Percentiles rank a stretch among this genome's conserved stretches.
phyloP scores from a whole-genome alignment of 2,329 filamentous ascomycete genomes.

The Cryphonectria radicalis region DNA sequence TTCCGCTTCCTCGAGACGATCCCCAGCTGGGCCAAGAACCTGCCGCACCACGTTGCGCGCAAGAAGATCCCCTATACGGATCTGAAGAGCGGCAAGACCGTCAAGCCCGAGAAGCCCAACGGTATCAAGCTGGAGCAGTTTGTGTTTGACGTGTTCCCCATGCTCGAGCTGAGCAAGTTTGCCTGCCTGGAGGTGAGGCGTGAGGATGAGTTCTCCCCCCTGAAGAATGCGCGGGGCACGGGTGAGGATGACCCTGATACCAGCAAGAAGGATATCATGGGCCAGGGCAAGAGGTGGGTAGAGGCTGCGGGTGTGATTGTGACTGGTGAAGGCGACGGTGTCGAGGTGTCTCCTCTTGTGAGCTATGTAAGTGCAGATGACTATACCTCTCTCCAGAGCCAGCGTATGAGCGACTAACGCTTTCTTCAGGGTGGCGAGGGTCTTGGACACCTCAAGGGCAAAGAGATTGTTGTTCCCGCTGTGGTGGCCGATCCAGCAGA shows the following conservation, averaged over 20 bases:
- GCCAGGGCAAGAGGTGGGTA: constrained; percentile 86
- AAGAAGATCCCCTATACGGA: constrained; percentile 97
- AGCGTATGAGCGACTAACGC: constrained; percentile 28
- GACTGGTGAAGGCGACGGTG: constrained; percentile 69
- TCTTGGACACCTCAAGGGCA: constrained; percentile 59
- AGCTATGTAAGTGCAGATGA: constrained; percentile 78
- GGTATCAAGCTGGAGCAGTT: constrained; percentile 99
- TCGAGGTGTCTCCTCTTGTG: constrained; percentile 90
- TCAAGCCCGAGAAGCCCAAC: constrained; percentile 94
- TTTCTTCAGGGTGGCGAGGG: constrained; percentile 62
- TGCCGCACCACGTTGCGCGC: constrained; percentile 93
- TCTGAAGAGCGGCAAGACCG: constrained; percentile 72
- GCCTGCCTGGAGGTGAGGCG: constrained; percentile 94
- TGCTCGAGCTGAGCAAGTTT: constrained; percentile 84
- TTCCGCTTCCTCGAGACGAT: constrained; percentile 91
- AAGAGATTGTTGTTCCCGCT: constrained; percentile 56
- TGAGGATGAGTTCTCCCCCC: constrained; percentile 95
- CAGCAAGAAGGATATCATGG: constrained; percentile 86
- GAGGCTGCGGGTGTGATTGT: constrained; percentile 78
- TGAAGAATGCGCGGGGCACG: constrained; percentile 87
- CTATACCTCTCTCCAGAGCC: background rate
- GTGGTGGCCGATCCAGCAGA: constrained; percentile 48
- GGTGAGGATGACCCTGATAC: constrained; percentile 95
- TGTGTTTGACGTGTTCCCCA: constrained; percentile 96
- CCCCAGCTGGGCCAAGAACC: constrained; percentile 79